Conservation (phyloP, 2,329 filamentous ascomycete genomes). For the Exophiala phaeomuriformis region DNA sequence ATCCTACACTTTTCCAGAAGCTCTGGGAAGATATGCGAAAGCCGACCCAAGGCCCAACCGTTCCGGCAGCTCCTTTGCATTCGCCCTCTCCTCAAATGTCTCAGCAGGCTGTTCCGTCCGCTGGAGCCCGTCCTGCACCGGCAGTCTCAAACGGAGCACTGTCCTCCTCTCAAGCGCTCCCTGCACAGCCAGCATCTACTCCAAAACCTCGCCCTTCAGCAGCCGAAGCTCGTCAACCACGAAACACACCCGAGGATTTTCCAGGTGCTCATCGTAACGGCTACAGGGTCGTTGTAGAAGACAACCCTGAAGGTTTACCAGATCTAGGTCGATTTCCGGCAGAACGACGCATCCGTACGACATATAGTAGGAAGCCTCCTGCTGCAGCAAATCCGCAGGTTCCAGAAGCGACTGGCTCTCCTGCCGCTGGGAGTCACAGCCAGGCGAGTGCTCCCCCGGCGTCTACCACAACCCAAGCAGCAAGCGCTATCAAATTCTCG, state of each 20-base stretch:
- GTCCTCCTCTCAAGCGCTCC: not conserved
- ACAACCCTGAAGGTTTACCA: slow-evolving; percentile 23
- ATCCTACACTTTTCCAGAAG: slow-evolving; percentile 48
- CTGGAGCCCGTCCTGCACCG: not conserved
- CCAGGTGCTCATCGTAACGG: slow-evolving; percentile 13
- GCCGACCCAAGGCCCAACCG: slow-evolving; percentile 23
- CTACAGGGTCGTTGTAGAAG: slow-evolving; percentile 20
- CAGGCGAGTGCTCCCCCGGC: not conserved
- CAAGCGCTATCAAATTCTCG: not conserved
- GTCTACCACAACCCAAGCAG: not conserved
- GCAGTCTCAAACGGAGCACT: not conserved
- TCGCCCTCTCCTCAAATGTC: slow-evolving; percentile 10
- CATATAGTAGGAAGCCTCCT: slow-evolving; percentile 3
- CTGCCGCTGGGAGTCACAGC: not conserved
- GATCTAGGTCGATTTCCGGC: slow-evolving; percentile 30
- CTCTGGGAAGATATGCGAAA: slow-evolving; percentile 51
- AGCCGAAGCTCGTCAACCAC: not conserved
- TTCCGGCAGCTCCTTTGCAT: not conserved
- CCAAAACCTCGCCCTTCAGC: not conserved
- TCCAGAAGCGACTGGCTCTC: not conserved
- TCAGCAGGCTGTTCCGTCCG: not conserved
- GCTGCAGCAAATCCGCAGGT: not conserved
- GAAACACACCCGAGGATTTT: not conserved
- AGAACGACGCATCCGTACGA: slow-evolving; percentile 22
- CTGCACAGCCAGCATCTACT: not conserved